These are phyloP conservation scores for Populus deltoides DNA, from an alignment of 345 rosid genomes.

Conservation along the genomic window DNA sequence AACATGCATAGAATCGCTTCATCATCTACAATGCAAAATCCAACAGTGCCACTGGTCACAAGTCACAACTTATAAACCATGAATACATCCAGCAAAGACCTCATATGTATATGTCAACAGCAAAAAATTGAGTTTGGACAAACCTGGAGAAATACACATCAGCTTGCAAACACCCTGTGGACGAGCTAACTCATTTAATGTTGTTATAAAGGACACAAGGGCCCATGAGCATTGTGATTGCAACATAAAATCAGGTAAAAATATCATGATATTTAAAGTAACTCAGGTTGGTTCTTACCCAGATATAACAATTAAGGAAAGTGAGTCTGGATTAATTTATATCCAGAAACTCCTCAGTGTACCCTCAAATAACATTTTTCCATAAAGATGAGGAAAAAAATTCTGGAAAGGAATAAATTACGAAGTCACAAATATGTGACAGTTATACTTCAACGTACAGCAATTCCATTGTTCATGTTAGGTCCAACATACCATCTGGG, in stretches of 20 bases:
- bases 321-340: not conserved
- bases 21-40: constrained; percentile 1
- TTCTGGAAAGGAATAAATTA: not conserved
- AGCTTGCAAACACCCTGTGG: not conserved
- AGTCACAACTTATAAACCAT: not conserved
- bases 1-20: constrained; percentile 11
- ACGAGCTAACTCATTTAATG: not conserved
- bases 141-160: not conserved
- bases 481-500: constrained; percentile 11
- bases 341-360: not conserved
- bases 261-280: not conserved
- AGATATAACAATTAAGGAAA: not conserved
- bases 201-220: not conserved
- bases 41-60: not conserved
- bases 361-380: too few species aligned
- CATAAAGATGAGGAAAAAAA: too few species aligned
- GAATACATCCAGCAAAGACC: not conserved
- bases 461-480: not conserved
- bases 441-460: constrained; percentile 3
- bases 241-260: not conserved
- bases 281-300: constrained; percentile 5
- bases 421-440: not conserved
- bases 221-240: not conserved
- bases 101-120: not conserved
- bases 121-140: not conserved